phyloP scores from a whole-genome alignment of 2,329 filamentous ascomycete genomes.

The Mariannaea elegans region DNA sequence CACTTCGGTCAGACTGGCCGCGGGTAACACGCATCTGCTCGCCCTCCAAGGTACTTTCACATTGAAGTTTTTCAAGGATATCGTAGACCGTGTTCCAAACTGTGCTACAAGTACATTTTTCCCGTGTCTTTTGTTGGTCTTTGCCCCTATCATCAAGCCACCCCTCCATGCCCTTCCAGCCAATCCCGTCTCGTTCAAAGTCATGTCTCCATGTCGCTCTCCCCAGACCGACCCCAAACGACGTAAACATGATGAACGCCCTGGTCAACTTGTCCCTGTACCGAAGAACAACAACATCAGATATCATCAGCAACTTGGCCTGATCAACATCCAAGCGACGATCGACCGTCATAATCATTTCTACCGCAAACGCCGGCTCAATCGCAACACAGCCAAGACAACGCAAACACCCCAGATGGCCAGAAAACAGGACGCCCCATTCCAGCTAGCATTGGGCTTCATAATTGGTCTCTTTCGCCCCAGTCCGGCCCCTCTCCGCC shows the following conservation, averaged over 20 bases:
- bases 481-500: constrained; percentile 7
- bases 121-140: constrained; percentile 6
- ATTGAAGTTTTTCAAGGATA: constrained; percentile 8
- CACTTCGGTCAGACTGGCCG: constrained; percentile 19
- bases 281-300: background rate
- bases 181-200: constrained; percentile 7
- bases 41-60: constrained; percentile 7
- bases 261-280: background rate
- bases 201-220: constrained; percentile 18
- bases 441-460: constrained; percentile 27
- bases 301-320: background rate
- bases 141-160: constrained; percentile 15
- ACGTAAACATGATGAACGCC: constrained; percentile 1
- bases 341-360: background rate
- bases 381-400: background rate
- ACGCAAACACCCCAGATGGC: background rate
- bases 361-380: background rate
- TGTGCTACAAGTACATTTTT: constrained; percentile 31
- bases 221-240: constrained; percentile 19
- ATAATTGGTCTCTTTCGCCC: constrained; percentile 27
- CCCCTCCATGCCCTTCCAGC: constrained; percentile 21
- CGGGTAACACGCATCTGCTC: constrained; percentile 14
- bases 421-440: constrained; percentile 29
- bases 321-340: background rate
- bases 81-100: constrained; percentile 28